A percentile compares a stretch with the other conserved stretches of the same genome.
Conservation (phyloP, 2,329 filamentous ascomycete species). For the Hypoxylon sp. region DNA sequence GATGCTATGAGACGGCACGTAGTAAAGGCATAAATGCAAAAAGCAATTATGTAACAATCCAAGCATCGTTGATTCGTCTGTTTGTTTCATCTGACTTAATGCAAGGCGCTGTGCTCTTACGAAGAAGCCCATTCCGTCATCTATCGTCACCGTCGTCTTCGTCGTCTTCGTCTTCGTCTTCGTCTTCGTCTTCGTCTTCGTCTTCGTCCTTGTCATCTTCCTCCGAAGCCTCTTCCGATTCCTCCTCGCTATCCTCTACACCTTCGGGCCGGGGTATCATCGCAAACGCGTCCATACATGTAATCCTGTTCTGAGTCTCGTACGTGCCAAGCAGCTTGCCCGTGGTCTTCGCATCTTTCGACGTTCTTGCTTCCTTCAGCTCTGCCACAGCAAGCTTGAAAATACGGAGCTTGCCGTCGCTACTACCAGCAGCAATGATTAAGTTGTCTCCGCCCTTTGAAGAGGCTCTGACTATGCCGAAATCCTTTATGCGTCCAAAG, state of each 20-base stretch:
- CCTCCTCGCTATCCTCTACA: constrained; percentile 63
- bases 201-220: constrained; percentile 39
- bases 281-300: constrained; percentile 84
- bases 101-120: background rate
- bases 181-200: constrained; percentile 31
- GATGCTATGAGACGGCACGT: constrained; percentile 10
- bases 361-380: constrained; percentile 46
- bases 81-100: background rate
- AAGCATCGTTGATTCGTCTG: background rate
- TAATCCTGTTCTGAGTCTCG: constrained; percentile 87
- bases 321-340: constrained; percentile 78
- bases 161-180: constrained; percentile 37
- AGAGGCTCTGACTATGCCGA: constrained; percentile 66
- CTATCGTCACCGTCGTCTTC: constrained; percentile 32
- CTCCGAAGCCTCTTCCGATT: constrained; percentile 35
- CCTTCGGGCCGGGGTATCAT: constrained; percentile 76
- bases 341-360: constrained; percentile 49
- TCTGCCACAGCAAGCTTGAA: constrained; percentile 68
- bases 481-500: constrained; percentile 84
- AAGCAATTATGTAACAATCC: background rate
- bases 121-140: constrained; percentile 7
- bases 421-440: constrained; percentile 77
- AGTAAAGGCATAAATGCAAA: constrained; percentile 1
- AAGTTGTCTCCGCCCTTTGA: constrained; percentile 50
- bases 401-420: constrained; percentile 83